Percentiles rank a stretch among this genome's conserved stretches.
Conservation (phyloP, 164 flowering plant genomes). For the Tetracentron sinense region DNA sequence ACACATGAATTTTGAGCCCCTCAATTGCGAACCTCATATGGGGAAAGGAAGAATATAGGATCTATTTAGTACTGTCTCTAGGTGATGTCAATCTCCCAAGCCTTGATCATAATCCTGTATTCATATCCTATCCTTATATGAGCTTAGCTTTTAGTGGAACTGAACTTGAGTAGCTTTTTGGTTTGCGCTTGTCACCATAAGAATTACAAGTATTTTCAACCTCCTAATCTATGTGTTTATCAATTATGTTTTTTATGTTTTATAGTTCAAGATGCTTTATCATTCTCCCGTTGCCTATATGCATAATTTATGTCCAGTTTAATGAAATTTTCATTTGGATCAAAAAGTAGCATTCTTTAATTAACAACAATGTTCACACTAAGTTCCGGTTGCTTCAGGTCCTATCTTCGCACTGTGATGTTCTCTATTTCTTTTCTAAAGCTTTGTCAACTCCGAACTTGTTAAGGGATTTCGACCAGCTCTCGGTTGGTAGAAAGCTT, state of each 20-base stretch:
- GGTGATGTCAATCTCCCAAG: neutral
- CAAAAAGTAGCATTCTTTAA: neutral
- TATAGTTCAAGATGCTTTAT: neutral
- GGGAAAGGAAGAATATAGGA: neutral
- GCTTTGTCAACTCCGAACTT: neutral
- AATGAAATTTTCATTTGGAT: neutral
- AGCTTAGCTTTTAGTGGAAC: too few relatives aligned
- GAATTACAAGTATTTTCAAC: neutral
- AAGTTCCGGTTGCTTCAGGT: slow-evolving; percentile 10
- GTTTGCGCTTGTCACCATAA: neutral
- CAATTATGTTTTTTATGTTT: neutral
- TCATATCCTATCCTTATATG: neutral
- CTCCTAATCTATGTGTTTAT: too few relatives aligned
- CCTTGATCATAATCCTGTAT: neutral
- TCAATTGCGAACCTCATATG: neutral
- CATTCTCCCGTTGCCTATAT: neutral
- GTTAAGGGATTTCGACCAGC: slow-evolving; percentile 21
- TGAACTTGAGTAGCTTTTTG: too few relatives aligned
- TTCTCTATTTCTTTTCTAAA: neutral
- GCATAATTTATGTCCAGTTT: neutral
- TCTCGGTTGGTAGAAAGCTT: slow-evolving; percentile 10
- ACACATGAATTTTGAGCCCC: neutral
- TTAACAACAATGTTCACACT: neutral
- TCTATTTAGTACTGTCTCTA: neutral
- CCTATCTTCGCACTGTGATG: neutral